Base-by-base conservation (phyloP, 75 land plant species). In the Adiantum capillusveneris region DNA sequence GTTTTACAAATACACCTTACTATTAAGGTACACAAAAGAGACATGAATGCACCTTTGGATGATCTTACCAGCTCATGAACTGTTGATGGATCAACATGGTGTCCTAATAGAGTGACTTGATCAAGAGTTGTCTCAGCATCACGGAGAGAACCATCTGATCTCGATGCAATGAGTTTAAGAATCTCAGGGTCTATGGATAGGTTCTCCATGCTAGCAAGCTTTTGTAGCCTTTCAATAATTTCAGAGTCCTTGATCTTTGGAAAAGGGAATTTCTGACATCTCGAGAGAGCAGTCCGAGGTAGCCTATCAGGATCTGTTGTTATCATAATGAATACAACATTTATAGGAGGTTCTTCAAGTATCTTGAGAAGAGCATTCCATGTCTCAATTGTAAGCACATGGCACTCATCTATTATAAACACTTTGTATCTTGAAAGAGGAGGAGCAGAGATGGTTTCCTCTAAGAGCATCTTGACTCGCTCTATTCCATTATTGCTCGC, bases 21-120 rank as follows among this genome's bases (percentile, higher is more conserved):
- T n/a, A n/a, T n/a, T n/a, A 19, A 60, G 62, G 42, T 29, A 54
- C 12, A 56, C 20, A 11, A 31, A 28, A 0, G 46, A n/a, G n/a
- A n/a, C n/a, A n/a, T n/a, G n/a, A n/a, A n/a, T n/a, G n/a, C n/a
- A n/a, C n/a, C 37, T 34, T 5, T 9, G 9, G 37, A 34, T 34
- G 3, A 5, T 79, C 97, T 53, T 70, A 79, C 81, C 31, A 79
- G 69, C 11, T 79, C 81, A 64, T 70, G 61, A 1, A 76, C 78
- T 25, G 62, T 21, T 25, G 67, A 49, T 19, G 48, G 31, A 26
- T 75, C 62, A 13, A 80, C 64, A 31, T 63, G 52, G 29, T 63
- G 36, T n/a, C 80, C 80, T 55, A 80, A 51, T 31, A 80, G 60
- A 24, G 67, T 63, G 56, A 80, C 58, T 57, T 80, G 82, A 48